Conservation (phyloP, 441 rosid species). For the Erysimum cheiri region DNA sequence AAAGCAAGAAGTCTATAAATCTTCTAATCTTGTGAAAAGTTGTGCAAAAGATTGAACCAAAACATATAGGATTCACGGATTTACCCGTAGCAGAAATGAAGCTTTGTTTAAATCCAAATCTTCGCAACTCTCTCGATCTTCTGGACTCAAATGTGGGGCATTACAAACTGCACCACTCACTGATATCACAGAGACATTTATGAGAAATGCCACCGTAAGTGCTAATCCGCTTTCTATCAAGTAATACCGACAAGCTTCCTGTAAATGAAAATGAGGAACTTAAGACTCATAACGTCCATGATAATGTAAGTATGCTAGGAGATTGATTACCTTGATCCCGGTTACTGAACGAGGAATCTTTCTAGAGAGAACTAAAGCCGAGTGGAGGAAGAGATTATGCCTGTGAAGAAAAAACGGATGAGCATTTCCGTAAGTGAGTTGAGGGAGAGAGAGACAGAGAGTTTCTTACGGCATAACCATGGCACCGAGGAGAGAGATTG, state of each 20-base stretch:
- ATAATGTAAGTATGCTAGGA: constrained; percentile 1
- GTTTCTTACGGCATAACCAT: constrained; percentile 94
- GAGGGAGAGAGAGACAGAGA: constrained; percentile 25
- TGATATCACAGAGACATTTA: constrained; percentile 81
- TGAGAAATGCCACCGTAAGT: constrained; percentile 80
- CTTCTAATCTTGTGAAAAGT: neutral
- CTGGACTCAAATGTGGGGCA: constrained; percentile 61
- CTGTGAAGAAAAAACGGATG: constrained; percentile 42
- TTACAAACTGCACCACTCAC: constrained; percentile 90
- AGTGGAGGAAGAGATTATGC: constrained; percentile 96
- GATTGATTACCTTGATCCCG: constrained; percentile 67
- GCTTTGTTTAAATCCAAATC: constrained; percentile 91
- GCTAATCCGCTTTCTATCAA: constrained; percentile 91
- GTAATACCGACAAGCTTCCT: constrained; percentile 93
- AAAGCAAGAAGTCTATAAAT: neutral
- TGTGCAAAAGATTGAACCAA: constrained; percentile 3
- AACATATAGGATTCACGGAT: constrained; percentile 1
- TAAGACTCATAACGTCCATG: constrained; percentile 9
- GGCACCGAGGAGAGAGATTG: constrained; percentile 94
- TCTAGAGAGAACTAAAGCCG: constrained; percentile 94
- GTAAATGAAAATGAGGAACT: constrained; percentile 29
- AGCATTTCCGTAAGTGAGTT: neutral
- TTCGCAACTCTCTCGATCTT: constrained; percentile 68
- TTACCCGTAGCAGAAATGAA: constrained; percentile 85
- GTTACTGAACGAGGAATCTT: constrained; percentile 80